Evolutionary conservation across 1,284 basidiomycete species (phyloP).

Genomic region (Crepidotus sp.): DNA sequence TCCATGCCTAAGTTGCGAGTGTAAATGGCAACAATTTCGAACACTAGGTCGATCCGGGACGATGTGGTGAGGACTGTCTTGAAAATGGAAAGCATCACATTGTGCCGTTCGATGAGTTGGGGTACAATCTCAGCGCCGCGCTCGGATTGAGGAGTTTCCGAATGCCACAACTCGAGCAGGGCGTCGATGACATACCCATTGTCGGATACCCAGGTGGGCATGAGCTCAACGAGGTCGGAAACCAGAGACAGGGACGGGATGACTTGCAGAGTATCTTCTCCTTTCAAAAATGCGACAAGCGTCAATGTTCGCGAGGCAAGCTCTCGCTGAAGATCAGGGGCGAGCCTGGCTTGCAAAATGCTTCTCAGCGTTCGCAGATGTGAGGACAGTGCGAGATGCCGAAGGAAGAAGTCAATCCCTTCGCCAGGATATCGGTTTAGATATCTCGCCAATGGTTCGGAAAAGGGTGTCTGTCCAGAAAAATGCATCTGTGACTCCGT

Average conservation of each 20-base stretch:
- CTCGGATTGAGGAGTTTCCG: constrained; percentile 42
- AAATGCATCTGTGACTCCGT: constrained; percentile 91
- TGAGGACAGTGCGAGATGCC: constrained; percentile 64
- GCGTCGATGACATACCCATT: constrained; percentile 59
- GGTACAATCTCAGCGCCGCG: constrained; percentile 38
- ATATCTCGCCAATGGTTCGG: constrained; percentile 86
- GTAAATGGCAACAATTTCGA: constrained; percentile 83
- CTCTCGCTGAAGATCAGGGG: constrained; percentile 70
- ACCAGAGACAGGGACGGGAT: constrained; percentile 71
- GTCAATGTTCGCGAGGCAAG: constrained; percentile 55
- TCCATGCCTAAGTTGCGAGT: constrained; percentile 80
- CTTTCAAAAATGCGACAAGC: constrained; percentile 52
- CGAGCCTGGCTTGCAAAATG: constrained; percentile 70
- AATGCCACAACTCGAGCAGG: constrained; percentile 67
- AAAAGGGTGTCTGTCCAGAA: constrained; percentile 86
- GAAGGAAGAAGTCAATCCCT: constrained; percentile 79
- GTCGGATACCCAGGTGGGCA: constrained; percentile 68
- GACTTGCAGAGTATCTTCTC: constrained; percentile 37
- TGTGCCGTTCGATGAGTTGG: constrained; percentile 56
- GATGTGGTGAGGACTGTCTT: constrained; percentile 59
- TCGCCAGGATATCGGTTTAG: constrained; percentile 86
- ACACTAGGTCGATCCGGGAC: constrained; percentile 79
- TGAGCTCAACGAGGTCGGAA: constrained; percentile 62
- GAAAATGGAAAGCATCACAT: constrained; percentile 70
- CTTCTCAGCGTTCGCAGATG: constrained; percentile 76